Evolutionary conservation across 225 moss, liverwort and hornwort species (phyloP), one percentile per base, ranked within the genome.

Genomic region (Climacium dendroides): DNA sequence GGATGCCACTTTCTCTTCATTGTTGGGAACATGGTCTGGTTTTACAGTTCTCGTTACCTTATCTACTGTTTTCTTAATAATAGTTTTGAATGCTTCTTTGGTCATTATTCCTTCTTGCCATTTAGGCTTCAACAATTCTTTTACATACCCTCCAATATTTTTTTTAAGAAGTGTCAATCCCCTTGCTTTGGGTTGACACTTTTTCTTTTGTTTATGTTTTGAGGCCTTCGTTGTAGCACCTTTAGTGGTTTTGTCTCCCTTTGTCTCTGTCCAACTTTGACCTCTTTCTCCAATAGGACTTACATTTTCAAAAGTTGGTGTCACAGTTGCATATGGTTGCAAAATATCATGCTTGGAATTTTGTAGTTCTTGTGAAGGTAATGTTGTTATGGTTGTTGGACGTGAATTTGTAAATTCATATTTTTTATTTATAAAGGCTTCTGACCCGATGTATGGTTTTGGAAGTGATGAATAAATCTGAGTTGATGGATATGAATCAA

Each of bases 41-140:
- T 93, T 92, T 43, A 97, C 79, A 17, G 94, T 90, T 86, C 89
- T 62, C 24, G 92, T 82, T 29, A 96, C 88, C 50, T 99, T 97
- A 24, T 96, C 94, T 3, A 99, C 94, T 32, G 94, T 90, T 85
- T 96, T 97, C 18, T 94, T 97, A 20, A 89, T 89, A 74, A 96
- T 91, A 4, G 81, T 94, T 85, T 97, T 99, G 77, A 96, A 99
- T 9, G 92, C 94, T 78, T 95, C 97, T 70, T 97, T 99, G 26
- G 94, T 97, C 89, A 99, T 94, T n/a, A 91, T 89, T 16, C 95
- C 95, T 85, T 96, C 95, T 78, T 82, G 91, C 98, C 98, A 99
- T n/a, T 92, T 96, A 1, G 95, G 94, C 71, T 95, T 96, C 39
- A 99, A 83, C 47, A 94, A 25, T 43, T 94, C 94, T 85, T 95